Base-by-base conservation (phyloP, 176 grass and related monocot genomes). In the Elaeis guineensis region DNA sequence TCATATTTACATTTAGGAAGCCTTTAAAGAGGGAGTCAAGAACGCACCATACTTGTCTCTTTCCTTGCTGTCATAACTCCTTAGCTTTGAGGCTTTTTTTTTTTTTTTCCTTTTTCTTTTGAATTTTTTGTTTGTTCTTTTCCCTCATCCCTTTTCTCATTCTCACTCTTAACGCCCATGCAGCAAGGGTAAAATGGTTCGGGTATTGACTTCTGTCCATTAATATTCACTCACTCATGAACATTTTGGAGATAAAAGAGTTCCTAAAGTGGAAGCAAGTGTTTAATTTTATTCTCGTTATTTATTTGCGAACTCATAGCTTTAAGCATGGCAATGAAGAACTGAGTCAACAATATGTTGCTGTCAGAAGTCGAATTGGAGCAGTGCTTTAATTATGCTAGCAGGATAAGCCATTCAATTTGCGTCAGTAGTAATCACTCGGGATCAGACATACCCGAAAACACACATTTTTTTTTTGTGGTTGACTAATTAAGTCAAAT, bases 121-220 rank as follows among this genome's bases (percentile, higher is more conserved):
- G 5, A 5, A 4, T 39, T 32, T 39, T 32, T 49, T 3, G 0
- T 19, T 63, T 5, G 19, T 15, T 75, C 19, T 30, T 16, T 26
- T 69, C 20, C 44, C 15, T 44, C 17, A 18, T 44, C 4, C 21
- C 54, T 21, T 11, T 56, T 12, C 21, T 21, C n/a, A 56, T 22
- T 56, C 12, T 56, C 54, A 21, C 17, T 56, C 52, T 54, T 17
- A 20, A 54, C 17, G 29, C 9, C 9, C 55, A 54, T 52, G 79
- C 72, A 86, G 79, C 83, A 77, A 67, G 59, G 79, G 87, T 81
- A 69, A 85, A 84, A 80, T 95, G 85, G 85, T 89, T 82, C 85
- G 85, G 85, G 89, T 80, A 95, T 95, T 95, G 89, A 89, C 89
- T 95, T 89, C 72, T 65, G 63, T 65, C 49, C 63, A 53, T 65